These are phyloP conservation scores for Kodamaea fukazawae DNA, from an alignment of 805 yeast genomes.

Conservation along the genomic window DNA sequence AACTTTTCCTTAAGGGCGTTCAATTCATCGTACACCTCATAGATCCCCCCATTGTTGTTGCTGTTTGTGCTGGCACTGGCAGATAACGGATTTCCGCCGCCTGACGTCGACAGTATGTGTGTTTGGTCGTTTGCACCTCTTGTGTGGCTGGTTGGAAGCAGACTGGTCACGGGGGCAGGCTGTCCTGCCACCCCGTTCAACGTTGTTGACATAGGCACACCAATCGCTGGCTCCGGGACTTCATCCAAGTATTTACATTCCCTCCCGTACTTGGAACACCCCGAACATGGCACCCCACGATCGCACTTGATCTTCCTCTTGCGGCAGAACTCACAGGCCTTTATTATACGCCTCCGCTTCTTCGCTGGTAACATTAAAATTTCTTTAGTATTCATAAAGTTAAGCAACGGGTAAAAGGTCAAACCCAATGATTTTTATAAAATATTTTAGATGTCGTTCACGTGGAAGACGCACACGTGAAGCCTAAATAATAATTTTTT, in stretches of 20 bases:
- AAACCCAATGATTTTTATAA: no score
- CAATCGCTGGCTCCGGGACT: no score
- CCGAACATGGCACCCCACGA: conserved; percentile 42
- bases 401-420: no score
- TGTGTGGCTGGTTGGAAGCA: no score
- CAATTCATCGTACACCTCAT: conserved; percentile 17
- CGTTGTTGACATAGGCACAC: conserved; percentile 7
- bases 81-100: conserved; percentile 1
- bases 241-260: conserved; percentile 17
- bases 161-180: no score
- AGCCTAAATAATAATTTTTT: no score
- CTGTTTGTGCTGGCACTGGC: not conserved
- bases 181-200: no score
- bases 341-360: conserved; percentile 33
- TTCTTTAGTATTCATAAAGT: no score
- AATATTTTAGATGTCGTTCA: no score
- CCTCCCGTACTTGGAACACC: conserved; percentile 33
- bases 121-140: not conserved
- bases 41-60: not conserved
- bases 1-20: conserved; percentile 19
- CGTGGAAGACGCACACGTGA: no score
- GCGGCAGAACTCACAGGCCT: conserved; percentile 53
- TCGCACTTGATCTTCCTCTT: conserved; percentile 51
- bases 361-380: conserved; percentile 3
- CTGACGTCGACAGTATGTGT: not conserved